Percentiles rank a stretch among this genome's conserved stretches.
Evolutionary conservation across 257 asterid species (phyloP).

Genomic region (Plantago major): DNA sequence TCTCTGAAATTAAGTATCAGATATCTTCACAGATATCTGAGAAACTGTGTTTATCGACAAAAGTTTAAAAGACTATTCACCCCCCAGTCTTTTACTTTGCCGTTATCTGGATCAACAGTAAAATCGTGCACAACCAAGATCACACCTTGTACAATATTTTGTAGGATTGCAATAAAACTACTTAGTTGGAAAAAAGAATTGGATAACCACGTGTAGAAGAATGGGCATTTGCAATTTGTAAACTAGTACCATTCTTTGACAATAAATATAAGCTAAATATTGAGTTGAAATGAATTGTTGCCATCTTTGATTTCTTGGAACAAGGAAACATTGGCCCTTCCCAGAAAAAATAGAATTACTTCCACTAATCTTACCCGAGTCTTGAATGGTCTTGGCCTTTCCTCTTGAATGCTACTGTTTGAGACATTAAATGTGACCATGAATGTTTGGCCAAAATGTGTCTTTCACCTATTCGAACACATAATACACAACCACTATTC

Average conservation of each 20-base stretch:
- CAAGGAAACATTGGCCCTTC: slow-evolving; percentile 28
- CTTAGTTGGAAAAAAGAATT: no score
- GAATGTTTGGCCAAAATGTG: slow-evolving; percentile 24
- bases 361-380: no score
- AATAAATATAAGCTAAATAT: slow-evolving; percentile 7
- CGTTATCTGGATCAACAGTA: no score
- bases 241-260: slow-evolving; percentile 26
- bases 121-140: no score
- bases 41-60: no score
- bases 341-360: slow-evolving; percentile 21
- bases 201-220: slow-evolving; percentile 15
- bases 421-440: slow-evolving; percentile 28
- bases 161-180: no score
- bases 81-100: no score
- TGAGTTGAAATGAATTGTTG: slow-evolving; percentile 14
- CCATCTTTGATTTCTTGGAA: slow-evolving; percentile 29
- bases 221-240: slow-evolving; percentile 42
- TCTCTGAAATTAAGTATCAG: no score
- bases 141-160: no score
- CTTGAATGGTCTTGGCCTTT: slow-evolving; percentile 12
- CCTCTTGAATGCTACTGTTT: slow-evolving; percentile 41
- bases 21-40: no score
- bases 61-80: no score
- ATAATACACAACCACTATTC: not conserved
- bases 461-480: slow-evolving; percentile 8